These are phyloP conservation scores for Lactarius indigo DNA, from an alignment of 768 basidiomycete species.

Conservation along the genomic window DNA sequence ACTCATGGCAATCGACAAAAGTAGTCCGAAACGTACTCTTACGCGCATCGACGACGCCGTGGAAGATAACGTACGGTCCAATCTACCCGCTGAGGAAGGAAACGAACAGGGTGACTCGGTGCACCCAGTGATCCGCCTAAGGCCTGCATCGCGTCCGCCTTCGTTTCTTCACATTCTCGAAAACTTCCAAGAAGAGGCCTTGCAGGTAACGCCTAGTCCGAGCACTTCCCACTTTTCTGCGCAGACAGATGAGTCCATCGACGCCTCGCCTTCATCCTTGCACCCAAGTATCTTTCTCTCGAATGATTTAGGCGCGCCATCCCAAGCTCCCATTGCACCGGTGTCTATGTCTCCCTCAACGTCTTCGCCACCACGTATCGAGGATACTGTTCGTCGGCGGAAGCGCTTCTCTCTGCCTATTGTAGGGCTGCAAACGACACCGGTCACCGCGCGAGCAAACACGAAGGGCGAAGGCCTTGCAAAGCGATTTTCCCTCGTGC, in stretches of 20 bases:
- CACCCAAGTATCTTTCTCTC: conserved; percentile 18
- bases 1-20: conserved; percentile 41
- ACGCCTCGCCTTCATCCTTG: conserved; percentile 28
- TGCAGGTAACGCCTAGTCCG: conserved; percentile 26
- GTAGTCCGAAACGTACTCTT: conserved; percentile 28
- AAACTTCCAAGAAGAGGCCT: conserved; percentile 45
- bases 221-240: conserved; percentile 31
- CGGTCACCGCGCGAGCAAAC: conserved; percentile 58
- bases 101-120: conserved; percentile 23
- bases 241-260: conserved; percentile 27
- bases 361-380: conserved; percentile 35
- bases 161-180: conserved; percentile 68
- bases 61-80: background rate
- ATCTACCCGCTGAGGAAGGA: conserved; percentile 8
- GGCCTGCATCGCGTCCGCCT: conserved; percentile 42
- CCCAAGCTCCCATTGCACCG: background rate
- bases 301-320: conserved; percentile 12
- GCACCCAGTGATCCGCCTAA: conserved; percentile 31
- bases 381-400: conserved; percentile 58
- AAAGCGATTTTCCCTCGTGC: conserved; percentile 59
- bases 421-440: conserved; percentile 69
- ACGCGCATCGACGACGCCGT: conserved; percentile 26
- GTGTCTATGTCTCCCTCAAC: background rate
- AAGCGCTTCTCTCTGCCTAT: conserved; percentile 77
- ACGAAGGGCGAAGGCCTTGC: conserved; percentile 35